These are phyloP conservation scores for Cryptosporidium sp. DNA, from an alignment of 169 alveolate species.

Conservation along the genomic window DNA sequence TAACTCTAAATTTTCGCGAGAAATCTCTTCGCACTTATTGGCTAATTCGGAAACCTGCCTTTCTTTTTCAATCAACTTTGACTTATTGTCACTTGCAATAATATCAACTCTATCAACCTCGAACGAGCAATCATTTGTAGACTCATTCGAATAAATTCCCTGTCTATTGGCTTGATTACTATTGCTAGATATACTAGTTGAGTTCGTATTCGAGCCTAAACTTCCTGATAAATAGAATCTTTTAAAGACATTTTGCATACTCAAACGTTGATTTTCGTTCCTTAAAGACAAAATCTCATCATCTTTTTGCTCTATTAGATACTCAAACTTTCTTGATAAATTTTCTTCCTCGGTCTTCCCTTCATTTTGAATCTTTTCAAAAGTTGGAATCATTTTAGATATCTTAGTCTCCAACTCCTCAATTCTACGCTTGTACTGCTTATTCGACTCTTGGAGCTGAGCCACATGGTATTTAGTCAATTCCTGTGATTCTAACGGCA, in stretches of 20 bases:
- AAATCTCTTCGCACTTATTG: neutral
- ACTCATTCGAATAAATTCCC: neutral
- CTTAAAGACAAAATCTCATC: slow-evolving; percentile 26
- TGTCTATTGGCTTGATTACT: neutral
- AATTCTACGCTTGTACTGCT: slow-evolving; percentile 15
- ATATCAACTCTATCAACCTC: neutral
- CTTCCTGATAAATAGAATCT: neutral
- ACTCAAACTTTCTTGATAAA: neutral
- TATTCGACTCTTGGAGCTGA: slow-evolving; percentile 48
- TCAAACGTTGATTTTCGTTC: slow-evolving; percentile 53
- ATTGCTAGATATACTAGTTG: neutral
- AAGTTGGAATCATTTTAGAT: slow-evolving; percentile 4
- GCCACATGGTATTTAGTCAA: slow-evolving; percentile 38
- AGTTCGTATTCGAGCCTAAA: neutral
- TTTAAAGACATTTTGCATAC: slow-evolving; percentile 33
- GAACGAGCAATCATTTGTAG: neutral
- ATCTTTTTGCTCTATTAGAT: slow-evolving; percentile 13
- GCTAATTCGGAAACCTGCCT: neutral
- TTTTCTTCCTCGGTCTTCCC: neutral
- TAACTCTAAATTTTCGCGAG: neutral
- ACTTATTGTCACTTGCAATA: neutral
- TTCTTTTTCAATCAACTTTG: slow-evolving; percentile 7
- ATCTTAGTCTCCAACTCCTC: slow-evolving; percentile 17
- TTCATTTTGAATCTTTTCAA: neutral
- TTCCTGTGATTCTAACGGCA: slow-evolving; percentile 40